Evolutionary conservation across 169 alveolate genomes (phyloP).

Genomic region (Plasmodium falciparum): DNA sequence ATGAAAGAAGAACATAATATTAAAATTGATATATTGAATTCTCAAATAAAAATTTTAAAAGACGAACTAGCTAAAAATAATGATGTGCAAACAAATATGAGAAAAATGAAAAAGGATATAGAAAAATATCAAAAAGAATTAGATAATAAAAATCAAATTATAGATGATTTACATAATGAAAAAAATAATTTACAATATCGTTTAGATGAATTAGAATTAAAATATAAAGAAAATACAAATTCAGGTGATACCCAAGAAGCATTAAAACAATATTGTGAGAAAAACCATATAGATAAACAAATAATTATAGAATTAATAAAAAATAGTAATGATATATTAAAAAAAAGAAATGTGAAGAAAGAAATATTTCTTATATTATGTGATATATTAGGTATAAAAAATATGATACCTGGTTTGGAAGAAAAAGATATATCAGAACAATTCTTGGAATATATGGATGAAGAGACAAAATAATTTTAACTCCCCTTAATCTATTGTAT

Average conservation of each 20-base stretch:
- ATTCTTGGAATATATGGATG: slow-evolving; percentile 27
- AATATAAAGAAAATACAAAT: slow-evolving; percentile 18
- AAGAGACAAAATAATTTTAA: slow-evolving; percentile 29
- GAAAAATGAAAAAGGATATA: slow-evolving; percentile 30
- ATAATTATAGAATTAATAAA: slow-evolving; percentile 26
- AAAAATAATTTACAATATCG: slow-evolving; percentile 19
- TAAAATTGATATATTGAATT: slow-evolving; percentile 26
- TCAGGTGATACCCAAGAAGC: slow-evolving; percentile 16
- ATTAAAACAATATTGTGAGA: slow-evolving; percentile 15
- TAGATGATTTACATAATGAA: slow-evolving; percentile 19
- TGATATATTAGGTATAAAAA: slow-evolving; percentile 46
- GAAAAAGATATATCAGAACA: slow-evolving; percentile 53
- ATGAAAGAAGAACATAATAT: slow-evolving; percentile 48
- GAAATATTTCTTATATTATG: slow-evolving; percentile 41
- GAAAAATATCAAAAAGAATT: slow-evolving; percentile 35
- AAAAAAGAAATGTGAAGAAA: slow-evolving; percentile 26
- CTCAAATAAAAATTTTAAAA: slow-evolving; percentile 36
- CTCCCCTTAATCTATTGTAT: too few relatives aligned
- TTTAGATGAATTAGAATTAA: slow-evolving; percentile 3
- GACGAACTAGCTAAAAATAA: slow-evolving; percentile 36
- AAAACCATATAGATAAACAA: slow-evolving; percentile 47
- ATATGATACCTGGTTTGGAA: slow-evolving; percentile 21
- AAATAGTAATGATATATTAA: slow-evolving; percentile 34
- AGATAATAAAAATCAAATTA: slow-evolving; percentile 34
- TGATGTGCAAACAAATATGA: slow-evolving; percentile 2